These are phyloP conservation scores for Benincasa hispida DNA, from an alignment of 306 rosid genomes.

Conservation along the genomic window DNA sequence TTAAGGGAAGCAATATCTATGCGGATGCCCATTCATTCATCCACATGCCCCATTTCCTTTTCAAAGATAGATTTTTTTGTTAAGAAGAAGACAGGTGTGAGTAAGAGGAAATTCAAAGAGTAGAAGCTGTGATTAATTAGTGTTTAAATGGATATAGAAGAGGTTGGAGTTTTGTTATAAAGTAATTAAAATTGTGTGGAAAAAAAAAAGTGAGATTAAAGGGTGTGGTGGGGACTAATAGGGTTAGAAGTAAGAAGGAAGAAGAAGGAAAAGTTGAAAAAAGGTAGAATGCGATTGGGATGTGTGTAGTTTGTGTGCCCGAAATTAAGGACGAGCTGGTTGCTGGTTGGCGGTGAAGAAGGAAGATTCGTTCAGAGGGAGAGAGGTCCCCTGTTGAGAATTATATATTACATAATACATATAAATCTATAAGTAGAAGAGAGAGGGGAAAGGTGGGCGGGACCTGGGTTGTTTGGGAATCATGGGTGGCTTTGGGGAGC, in stretches of 20 bases:
- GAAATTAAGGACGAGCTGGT: not conserved
- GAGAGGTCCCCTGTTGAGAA: not conserved
- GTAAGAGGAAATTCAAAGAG: not conserved
- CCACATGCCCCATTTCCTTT: too few species aligned
- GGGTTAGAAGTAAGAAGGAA: not conserved
- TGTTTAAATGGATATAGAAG: not conserved
- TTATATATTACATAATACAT: not conserved
- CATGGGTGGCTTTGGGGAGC: not conserved
- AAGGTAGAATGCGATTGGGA: not conserved
- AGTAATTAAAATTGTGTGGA: too few species aligned
- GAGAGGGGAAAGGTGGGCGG: not conserved
- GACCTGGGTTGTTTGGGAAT: not conserved
- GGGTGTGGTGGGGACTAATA: too few species aligned
- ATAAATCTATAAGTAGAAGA: too few species aligned
- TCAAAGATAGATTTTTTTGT: not conserved
- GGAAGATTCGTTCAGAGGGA: not conserved
- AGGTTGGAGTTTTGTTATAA: too few species aligned
- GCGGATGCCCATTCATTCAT: not conserved
- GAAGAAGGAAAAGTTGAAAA: not conserved
- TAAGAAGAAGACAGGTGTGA: not conserved
- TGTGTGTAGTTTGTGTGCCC: not conserved
- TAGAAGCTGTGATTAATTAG: constrained; percentile 26
- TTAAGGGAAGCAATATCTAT: not conserved
- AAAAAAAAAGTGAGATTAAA: not conserved
- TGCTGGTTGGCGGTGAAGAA: not conserved